Evolutionary conservation across 192 early-diverging fungal species (phyloP).

Genomic region (Coemansia sp.): DNA sequence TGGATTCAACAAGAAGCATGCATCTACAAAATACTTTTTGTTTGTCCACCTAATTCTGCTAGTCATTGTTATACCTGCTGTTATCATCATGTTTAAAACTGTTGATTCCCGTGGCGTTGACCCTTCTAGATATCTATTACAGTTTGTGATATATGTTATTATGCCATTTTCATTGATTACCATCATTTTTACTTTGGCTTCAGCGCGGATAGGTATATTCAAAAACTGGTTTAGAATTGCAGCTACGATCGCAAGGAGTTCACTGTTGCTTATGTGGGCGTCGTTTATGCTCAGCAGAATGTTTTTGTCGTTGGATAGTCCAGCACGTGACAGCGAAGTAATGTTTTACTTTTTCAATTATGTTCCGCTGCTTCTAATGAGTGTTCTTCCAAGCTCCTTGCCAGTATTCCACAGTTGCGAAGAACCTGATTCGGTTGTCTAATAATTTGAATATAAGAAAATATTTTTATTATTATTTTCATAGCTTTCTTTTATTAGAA

Average conservation of each 20-base stretch:
- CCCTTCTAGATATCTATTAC: constrained; percentile 13
- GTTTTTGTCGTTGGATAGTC: constrained; percentile 14
- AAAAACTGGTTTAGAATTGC: background rate
- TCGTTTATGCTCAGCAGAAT: constrained; percentile 16
- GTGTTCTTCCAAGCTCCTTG: background rate
- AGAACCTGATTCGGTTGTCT: background rate
- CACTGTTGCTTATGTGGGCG: constrained; percentile 23
- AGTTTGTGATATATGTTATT: constrained; percentile 9
- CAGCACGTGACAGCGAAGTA: constrained; percentile 17
- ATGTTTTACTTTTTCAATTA: constrained; percentile 23
- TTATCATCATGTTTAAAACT: constrained; percentile 20
- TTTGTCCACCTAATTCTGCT: background rate
- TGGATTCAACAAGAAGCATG: background rate
- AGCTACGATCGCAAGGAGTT: background rate
- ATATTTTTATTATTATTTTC: background rate
- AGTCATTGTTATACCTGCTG: constrained; percentile 1
- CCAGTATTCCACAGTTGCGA: background rate
- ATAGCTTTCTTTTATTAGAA: background rate
- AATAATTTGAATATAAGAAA: background rate
- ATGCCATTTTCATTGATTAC: background rate
- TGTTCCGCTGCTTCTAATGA: constrained; percentile 17
- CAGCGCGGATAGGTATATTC: background rate
- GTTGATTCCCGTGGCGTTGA: background rate
- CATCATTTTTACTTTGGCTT: background rate
- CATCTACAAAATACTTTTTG: background rate